These are phyloP conservation scores for Rhodotorula glutinis DNA, from an alignment of 1,284 basidiomycete species.

Conservation along the genomic window DNA sequence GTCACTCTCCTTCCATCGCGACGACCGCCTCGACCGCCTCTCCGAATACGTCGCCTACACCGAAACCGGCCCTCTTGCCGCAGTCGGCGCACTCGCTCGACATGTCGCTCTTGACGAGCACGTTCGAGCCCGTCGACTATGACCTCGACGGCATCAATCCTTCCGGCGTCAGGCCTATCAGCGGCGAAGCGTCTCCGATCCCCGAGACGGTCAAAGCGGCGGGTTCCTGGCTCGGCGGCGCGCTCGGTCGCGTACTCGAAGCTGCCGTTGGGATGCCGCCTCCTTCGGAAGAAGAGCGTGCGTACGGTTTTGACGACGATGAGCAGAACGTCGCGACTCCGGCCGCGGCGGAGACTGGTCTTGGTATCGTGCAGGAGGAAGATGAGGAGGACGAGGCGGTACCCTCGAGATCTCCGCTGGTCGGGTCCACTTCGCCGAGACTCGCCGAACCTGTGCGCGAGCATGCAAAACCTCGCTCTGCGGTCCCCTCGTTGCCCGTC, in stretches of 20 bases:
- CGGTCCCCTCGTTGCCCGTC: no score
- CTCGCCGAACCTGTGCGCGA: not conserved
- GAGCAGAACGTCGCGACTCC: not conserved
- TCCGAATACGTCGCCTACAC: slow-evolving; percentile 13
- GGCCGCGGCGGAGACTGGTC: not conserved
- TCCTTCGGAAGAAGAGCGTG: not conserved
- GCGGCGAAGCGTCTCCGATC: slow-evolving; percentile 11
- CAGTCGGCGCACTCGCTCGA: slow-evolving; percentile 29
- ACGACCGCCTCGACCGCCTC: slow-evolving; percentile 20
- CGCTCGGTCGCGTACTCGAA: slow-evolving; percentile 31
- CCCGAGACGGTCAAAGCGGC: slow-evolving; percentile 37
- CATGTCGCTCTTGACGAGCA: slow-evolving; percentile 29
- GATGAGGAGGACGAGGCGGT: slow-evolving; percentile 16
- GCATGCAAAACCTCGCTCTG: not conserved
- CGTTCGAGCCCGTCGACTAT: slow-evolving; percentile 17
- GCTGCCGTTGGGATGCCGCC: slow-evolving; percentile 23
- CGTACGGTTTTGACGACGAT: slow-evolving; percentile 10
- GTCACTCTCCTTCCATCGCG: slow-evolving; percentile 8
- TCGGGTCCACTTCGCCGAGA: not conserved
- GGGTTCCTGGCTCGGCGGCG: slow-evolving; percentile 32
- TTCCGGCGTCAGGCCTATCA: slow-evolving; percentile 7
- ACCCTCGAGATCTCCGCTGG: not conserved
- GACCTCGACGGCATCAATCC: not conserved
- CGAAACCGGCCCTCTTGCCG: slow-evolving; percentile 1
- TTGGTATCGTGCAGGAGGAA: slow-evolving; percentile 14